These are phyloP conservation scores for Fragaria iinumae DNA, from an alignment of 306 rosid genomes.

Conservation along the genomic window DNA sequence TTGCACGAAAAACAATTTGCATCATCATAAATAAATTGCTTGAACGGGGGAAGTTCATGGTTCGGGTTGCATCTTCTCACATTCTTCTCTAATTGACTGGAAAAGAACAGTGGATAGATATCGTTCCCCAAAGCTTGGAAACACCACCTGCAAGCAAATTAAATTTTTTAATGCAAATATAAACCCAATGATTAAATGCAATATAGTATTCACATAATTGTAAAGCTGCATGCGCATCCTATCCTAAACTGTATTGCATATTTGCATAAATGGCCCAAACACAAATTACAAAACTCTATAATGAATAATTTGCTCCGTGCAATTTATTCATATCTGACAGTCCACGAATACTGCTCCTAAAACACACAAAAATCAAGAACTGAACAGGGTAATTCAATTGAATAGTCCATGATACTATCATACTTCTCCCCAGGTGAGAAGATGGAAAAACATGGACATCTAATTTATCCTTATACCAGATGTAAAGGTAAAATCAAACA, in stretches of 20 bases:
- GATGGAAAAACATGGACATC: not conserved
- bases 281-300: not conserved
- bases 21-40: not conserved
- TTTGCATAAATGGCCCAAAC: not conserved
- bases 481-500: not conserved
- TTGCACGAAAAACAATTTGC: not conserved
- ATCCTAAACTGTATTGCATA: not conserved
- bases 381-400: not conserved
- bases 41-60: slow-evolving; percentile 39
- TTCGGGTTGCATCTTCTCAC: slow-evolving; percentile 92
- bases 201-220: not conserved
- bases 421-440: not conserved
- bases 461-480: not conserved
- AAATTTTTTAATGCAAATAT: slow-evolving; percentile 9
- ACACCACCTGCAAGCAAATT: slow-evolving; percentile 60
- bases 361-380: not conserved
- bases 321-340: not conserved
- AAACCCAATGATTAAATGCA: not conserved
- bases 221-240: not conserved
- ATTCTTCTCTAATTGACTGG: slow-evolving; percentile 88
- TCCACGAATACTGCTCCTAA: not conserved
- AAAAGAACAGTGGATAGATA: slow-evolving; percentile 78
- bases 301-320: not conserved
- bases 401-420: not conserved
- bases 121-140: slow-evolving; percentile 91